Evolutionary conservation across 2,329 filamentous ascomycete species (phyloP), one percentile per base, ranked within the genome.

Genomic region (Penicillium concentricum): DNA sequence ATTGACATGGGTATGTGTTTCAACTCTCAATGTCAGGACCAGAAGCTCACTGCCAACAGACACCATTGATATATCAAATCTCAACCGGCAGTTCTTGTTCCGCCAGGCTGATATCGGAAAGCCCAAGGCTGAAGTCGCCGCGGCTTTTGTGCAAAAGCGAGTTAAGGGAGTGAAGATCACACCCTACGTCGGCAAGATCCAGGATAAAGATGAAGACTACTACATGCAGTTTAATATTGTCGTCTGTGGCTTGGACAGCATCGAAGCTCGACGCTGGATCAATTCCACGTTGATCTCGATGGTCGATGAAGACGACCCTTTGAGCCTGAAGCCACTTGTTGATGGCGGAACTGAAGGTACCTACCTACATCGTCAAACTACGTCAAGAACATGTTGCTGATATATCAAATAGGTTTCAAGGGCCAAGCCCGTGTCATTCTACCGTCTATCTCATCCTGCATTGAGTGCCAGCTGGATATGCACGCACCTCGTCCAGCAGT

Each of bases 381-480:
- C 28, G 15, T 6, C 20, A 54, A 32, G 39, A 50, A 58, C 22
- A 35, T 26, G 22, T n/a, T 51, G 51, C 39, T 61, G 68, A 56
- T 72, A 22, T 20, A 16, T 22, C 15, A 52, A 47, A 18, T 60
- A 87, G 87, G 93, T 48, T 97, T 99, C 85, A 99, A 97, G 78
- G 94, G 94, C 50, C 95, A 99, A 73, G 89, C 92, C 1, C 86
- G 93, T 68, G 93, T 99, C 57, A 89, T 99, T 57, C 80, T 97
- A 22, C 94, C 94, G 0, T 92, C 91, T 5, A 84, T 99, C 69
- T 95, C 92, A 18, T 96, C 92, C 22, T 99, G 94, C 73, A 95
- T 99, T 69, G 94, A 99, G 79, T 99, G 94, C 71, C 94, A 99
- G 71, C 85, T 99, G 28, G 94, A 97, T 72, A 97, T 99, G 90